These are phyloP conservation scores for Stylonectria norvegica DNA, from an alignment of 2,329 filamentous ascomycete genomes.

Conservation along the genomic window DNA sequence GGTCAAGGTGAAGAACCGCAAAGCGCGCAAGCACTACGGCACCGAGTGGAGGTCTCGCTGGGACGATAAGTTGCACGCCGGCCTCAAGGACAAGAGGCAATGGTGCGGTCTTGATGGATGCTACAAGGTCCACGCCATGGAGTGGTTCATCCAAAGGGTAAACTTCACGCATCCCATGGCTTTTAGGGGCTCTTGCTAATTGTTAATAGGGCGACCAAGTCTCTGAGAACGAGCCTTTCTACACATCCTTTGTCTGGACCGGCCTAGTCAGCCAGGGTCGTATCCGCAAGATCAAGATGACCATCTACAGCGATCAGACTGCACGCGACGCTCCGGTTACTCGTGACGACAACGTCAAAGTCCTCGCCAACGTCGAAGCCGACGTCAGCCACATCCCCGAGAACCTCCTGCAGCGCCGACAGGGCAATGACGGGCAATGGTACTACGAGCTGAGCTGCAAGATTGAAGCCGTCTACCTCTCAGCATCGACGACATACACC, in stretches of 20 bases:
- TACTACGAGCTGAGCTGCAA: constrained; percentile 40
- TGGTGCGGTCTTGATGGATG: constrained; percentile 38
- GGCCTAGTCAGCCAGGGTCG: constrained; percentile 32
- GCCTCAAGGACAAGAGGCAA: constrained; percentile 31
- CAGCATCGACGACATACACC: constrained; percentile 42
- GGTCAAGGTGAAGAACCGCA: constrained; percentile 39
- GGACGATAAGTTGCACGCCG: constrained; percentile 28
- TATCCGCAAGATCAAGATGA: constrained; percentile 33
- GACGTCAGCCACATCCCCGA: constrained; percentile 42
- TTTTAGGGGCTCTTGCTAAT: constrained; percentile 1
- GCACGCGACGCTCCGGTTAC: constrained; percentile 33
- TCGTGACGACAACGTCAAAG: constrained; percentile 35
- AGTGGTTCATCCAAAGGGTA: constrained; percentile 43
- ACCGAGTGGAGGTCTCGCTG: constrained; percentile 32
- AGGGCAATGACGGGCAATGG: constrained; percentile 35
- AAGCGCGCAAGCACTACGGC: constrained; percentile 44
- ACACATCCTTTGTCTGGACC: constrained; percentile 30
- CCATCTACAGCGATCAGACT: constrained; percentile 35
- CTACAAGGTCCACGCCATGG: constrained; percentile 39
- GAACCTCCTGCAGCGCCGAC: constrained; percentile 29
- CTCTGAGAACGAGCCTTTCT: constrained; percentile 38
- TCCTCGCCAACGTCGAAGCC: constrained; percentile 38
- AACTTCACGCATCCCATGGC: not conserved
- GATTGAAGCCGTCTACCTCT: constrained; percentile 41
- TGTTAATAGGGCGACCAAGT: constrained; percentile 34